phyloP scores from a whole-genome alignment of 495 filamentous ascomycete genomes.

The Penicillium silybi region DNA sequence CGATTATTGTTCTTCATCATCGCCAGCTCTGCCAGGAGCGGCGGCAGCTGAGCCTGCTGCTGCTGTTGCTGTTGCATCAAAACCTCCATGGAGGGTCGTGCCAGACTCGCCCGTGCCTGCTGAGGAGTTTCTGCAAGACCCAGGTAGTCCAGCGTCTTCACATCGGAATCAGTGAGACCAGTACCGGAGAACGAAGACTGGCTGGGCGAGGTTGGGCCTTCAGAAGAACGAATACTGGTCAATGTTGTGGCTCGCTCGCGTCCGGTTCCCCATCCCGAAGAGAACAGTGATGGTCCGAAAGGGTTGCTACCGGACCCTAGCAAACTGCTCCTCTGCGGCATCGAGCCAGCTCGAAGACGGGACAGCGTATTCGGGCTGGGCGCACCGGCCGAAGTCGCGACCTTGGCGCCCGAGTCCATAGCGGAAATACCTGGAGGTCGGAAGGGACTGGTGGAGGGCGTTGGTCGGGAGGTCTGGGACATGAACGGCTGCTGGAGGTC shows the following conservation, averaged over 20 bases:
- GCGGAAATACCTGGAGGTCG: conserved; percentile 69
- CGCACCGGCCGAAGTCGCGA: conserved; percentile 37
- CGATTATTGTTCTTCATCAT: conserved; percentile 78
- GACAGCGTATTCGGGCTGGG: conserved; percentile 73
- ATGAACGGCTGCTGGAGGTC: conserved; percentile 62
- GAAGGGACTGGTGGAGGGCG: conserved; percentile 89
- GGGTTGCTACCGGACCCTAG: conserved; percentile 56
- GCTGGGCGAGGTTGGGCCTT: conserved; percentile 81
- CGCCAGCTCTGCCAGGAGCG: conserved; percentile 74
- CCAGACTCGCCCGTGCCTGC: conserved; percentile 66
- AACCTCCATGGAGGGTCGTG: conserved; percentile 48
- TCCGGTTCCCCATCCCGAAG: conserved; percentile 72
- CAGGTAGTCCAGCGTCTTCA: conserved; percentile 92
- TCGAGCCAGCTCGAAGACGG: conserved; percentile 86
- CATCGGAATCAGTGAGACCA: conserved; percentile 81
- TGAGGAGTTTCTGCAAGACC: conserved; percentile 93
- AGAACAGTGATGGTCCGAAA: conserved; percentile 87
- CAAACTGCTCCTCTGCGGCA: conserved; percentile 82
- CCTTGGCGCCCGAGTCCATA: conserved; percentile 54
- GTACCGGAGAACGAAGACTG: conserved; percentile 88
- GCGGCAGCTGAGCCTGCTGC: conserved; percentile 56
- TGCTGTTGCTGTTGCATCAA: conserved; percentile 54
- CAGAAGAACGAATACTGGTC: conserved; percentile 82
- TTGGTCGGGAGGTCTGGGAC: conserved; percentile 80
- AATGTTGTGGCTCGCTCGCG: conserved; percentile 81